Evolutionary conservation across 441 rosid genomes (phyloP).

Genomic region (Croton laevigatus): DNA sequence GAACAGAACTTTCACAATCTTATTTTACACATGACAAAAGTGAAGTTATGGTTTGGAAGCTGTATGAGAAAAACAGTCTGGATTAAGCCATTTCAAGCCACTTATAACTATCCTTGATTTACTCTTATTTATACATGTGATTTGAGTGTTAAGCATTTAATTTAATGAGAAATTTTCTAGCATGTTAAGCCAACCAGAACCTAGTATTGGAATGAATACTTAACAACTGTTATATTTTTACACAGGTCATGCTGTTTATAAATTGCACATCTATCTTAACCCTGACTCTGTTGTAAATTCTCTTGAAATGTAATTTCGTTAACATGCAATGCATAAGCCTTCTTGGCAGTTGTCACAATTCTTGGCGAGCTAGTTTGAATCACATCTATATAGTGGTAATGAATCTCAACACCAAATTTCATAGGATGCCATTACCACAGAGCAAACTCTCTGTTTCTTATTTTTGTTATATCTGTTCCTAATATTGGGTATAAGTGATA

Average conservation of each 20-base stretch:
- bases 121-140: not conserved
- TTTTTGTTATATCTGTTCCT: constrained; percentile 5
- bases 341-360: too few species aligned
- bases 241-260: not conserved
- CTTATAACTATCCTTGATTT: not conserved
- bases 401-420: not conserved
- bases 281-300: not conserved
- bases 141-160: constrained; percentile 5
- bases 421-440: constrained; percentile 9
- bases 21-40: not conserved
- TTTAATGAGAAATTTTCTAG: not conserved
- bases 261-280: not conserved
- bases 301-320: not conserved
- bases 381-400: not conserved
- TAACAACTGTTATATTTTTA: too few species aligned
- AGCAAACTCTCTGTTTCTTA: not conserved
- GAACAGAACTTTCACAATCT: not conserved
- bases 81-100: constrained; percentile 4
- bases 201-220: not conserved
- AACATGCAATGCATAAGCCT: too few species aligned
- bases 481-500: constrained; percentile 1
- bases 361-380: not conserved
- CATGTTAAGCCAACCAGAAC: constrained; percentile 7
- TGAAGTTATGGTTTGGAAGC: not conserved
- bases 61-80: not conserved